These are phyloP conservation scores for Capillidium heterosporum DNA, from an alignment of 371 early-diverging fungal genomes.

Conservation along the genomic window DNA sequence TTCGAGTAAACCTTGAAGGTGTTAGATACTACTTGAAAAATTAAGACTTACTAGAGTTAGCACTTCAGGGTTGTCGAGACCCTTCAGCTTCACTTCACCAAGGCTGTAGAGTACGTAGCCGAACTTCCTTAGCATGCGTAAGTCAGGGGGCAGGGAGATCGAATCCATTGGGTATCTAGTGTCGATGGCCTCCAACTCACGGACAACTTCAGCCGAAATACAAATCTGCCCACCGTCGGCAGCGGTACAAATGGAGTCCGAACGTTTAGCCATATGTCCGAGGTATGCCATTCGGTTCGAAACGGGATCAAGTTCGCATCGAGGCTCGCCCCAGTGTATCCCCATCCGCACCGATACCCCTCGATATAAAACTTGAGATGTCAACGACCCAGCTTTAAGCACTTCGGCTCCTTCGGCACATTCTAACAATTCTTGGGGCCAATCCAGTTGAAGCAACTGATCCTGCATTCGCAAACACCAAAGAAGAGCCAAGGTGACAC, in stretches of 20 bases:
- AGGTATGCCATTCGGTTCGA: slow-evolving; percentile 92
- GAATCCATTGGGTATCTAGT: slow-evolving; percentile 25
- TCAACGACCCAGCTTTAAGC: slow-evolving; percentile 28
- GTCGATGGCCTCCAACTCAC: slow-evolving; percentile 21
- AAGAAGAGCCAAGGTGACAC: slow-evolving; percentile 62
- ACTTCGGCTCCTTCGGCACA: slow-evolving; percentile 63
- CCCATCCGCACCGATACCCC: slow-evolving; percentile 92
- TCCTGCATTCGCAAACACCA: slow-evolving; percentile 85
- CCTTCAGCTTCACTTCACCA: slow-evolving; percentile 71
- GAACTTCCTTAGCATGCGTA: slow-evolving; percentile 31
- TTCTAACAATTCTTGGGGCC: slow-evolving; percentile 81
- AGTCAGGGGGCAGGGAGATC: slow-evolving; percentile 11
- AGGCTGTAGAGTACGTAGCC: slow-evolving; percentile 52
- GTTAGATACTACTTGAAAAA: slow-evolving; percentile 64
- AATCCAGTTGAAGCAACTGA: slow-evolving; percentile 64
- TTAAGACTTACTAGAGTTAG: slow-evolving; percentile 69
- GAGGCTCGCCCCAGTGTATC: slow-evolving; percentile 80
- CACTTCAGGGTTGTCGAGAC: slow-evolving; percentile 74
- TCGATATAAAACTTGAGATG: slow-evolving; percentile 43
- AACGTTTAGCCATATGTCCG: slow-evolving; percentile 85
- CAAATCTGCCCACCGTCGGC: slow-evolving; percentile 89
- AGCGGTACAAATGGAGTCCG: slow-evolving; percentile 67
- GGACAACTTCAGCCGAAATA: slow-evolving; percentile 40
- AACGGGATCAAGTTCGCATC: slow-evolving; percentile 78
- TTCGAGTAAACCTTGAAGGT: slow-evolving; percentile 7